phyloP scores from a whole-genome alignment of 495 filamentous ascomycete species.

The Tuber borchii region DNA sequence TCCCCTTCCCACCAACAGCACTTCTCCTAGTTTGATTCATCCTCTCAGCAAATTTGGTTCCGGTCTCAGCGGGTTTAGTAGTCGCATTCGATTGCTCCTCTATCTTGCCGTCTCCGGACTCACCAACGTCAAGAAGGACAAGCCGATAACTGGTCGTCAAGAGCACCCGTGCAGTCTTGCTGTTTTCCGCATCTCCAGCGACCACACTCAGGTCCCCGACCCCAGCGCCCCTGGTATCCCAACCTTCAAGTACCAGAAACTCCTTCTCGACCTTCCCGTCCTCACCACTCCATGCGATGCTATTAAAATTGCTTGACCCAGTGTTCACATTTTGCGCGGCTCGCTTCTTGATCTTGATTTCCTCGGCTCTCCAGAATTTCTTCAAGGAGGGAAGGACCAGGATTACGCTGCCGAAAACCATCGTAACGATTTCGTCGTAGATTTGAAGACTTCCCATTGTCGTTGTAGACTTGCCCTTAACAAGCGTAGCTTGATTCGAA shows the following conservation, averaged over 20 bases:
- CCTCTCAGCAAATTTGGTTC: background rate
- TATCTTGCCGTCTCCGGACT: background rate
- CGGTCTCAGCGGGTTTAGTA: background rate
- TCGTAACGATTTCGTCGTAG: slow-evolving; percentile 27
- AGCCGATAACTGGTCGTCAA: slow-evolving; percentile 15
- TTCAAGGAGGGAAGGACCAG: slow-evolving; percentile 22
- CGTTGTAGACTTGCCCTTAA: slow-evolving; percentile 19
- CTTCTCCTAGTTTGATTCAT: slow-evolving; percentile 3
- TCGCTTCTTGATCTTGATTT: slow-evolving; percentile 24
- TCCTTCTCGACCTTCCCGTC: slow-evolving; percentile 32
- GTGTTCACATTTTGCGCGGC: slow-evolving; percentile 5
- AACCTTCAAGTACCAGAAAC: slow-evolving; percentile 30
- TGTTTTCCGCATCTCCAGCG: slow-evolving; percentile 2
- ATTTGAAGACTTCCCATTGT: slow-evolving; percentile 33
- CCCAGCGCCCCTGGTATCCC: slow-evolving; percentile 17
- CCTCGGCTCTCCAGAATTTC: slow-evolving; percentile 29
- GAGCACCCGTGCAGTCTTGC: slow-evolving; percentile 16
- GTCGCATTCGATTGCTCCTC: background rate
- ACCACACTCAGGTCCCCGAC: slow-evolving; percentile 25
- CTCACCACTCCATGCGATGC: slow-evolving; percentile 20
- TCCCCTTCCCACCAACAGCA: slow-evolving; percentile 23
- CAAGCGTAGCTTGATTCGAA: slow-evolving; percentile 11
- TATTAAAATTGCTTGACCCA: slow-evolving; percentile 8
- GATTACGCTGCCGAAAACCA: slow-evolving; percentile 21
- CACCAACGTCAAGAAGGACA: slow-evolving; percentile 24